phyloP scores from a whole-genome alignment of 1,284 basidiomycete genomes.

The Trametes sp. region DNA sequence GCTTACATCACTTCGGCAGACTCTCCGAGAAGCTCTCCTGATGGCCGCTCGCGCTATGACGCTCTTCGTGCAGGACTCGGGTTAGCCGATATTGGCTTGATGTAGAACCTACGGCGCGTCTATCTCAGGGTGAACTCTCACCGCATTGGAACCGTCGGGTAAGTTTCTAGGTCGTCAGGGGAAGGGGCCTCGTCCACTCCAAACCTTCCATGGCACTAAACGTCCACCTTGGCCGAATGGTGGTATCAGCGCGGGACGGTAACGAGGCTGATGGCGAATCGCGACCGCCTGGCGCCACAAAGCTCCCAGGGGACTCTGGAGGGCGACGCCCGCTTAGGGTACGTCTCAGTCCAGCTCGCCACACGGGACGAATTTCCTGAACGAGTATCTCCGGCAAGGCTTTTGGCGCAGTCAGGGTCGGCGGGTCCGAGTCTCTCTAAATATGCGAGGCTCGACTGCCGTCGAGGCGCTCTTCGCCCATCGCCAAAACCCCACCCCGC shows the following conservation, averaged over 20 bases:
- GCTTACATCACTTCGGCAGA: background rate
- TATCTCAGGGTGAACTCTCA: background rate
- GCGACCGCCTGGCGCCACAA: background rate
- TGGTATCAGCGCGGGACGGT: background rate
- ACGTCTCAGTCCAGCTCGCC: background rate
- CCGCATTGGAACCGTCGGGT: constrained; percentile 1
- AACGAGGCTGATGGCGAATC: background rate
- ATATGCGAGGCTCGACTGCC: background rate
- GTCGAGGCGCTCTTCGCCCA: background rate
- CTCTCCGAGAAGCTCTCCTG: background rate
- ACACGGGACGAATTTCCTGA: background rate
- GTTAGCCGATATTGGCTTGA: constrained; percentile 4
- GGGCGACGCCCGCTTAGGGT: background rate
- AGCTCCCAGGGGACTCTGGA: background rate
- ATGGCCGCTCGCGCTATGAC: background rate
- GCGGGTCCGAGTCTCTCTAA: background rate
- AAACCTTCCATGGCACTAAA: background rate
- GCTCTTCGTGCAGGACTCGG: background rate
- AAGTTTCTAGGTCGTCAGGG: constrained; percentile 1
- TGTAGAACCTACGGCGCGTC: background rate
- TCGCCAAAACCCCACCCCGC: background rate
- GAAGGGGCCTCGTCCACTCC: background rate
- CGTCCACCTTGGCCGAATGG: background rate
- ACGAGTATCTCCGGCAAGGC: background rate
- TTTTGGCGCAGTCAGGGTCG: constrained; percentile 1